Conservation (phyloP, 1,284 basidiomycete genomes). For the Apiotrichum veenhuisii region DNA sequence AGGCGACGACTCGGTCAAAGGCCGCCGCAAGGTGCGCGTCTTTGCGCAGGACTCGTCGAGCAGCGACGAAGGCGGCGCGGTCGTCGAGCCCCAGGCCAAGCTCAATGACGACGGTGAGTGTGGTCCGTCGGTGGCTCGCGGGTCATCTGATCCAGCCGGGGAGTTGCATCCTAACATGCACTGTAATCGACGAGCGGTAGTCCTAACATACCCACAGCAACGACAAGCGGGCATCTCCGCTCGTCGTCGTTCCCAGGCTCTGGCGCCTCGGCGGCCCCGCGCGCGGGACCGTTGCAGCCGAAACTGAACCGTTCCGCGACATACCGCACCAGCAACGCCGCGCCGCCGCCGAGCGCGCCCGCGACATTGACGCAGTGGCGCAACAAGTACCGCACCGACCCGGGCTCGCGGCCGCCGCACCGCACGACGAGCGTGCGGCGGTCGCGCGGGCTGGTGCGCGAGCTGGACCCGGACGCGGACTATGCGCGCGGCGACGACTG, state of each 20-base stretch:
- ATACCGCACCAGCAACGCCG: conserved; percentile 1
- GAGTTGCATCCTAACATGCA: too few relatives aligned
- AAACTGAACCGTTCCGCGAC: conserved; percentile 20
- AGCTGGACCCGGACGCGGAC: conserved; percentile 21
- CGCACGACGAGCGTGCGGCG: conserved; percentile 7
- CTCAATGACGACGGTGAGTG: conserved; percentile 8
- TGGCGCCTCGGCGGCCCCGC: conserved; percentile 5
- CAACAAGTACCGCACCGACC: conserved; percentile 6
- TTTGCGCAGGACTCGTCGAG: conserved; percentile 15
- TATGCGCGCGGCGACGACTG: conserved; percentile 20
- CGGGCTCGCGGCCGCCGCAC: not conserved
- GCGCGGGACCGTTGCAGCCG: conserved; percentile 1
- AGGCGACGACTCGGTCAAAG: conserved; percentile 9
- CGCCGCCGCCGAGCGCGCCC: conserved; percentile 1
- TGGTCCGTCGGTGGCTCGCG: too few relatives aligned
- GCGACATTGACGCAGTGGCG: conserved; percentile 16
- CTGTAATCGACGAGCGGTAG: too few relatives aligned
- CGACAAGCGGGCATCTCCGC: conserved; percentile 10
- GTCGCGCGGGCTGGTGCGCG: conserved; percentile 5
- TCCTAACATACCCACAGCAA: not conserved
- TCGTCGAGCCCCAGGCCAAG: not conserved
- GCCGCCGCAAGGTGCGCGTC: conserved; percentile 15
- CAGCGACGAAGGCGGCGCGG: conserved; percentile 8
- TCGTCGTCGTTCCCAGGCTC: conserved; percentile 21
- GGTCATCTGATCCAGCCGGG: too few relatives aligned